phyloP scores from a whole-genome alignment of 371 early-diverging fungal species.

The Parasitella parasitica region DNA sequence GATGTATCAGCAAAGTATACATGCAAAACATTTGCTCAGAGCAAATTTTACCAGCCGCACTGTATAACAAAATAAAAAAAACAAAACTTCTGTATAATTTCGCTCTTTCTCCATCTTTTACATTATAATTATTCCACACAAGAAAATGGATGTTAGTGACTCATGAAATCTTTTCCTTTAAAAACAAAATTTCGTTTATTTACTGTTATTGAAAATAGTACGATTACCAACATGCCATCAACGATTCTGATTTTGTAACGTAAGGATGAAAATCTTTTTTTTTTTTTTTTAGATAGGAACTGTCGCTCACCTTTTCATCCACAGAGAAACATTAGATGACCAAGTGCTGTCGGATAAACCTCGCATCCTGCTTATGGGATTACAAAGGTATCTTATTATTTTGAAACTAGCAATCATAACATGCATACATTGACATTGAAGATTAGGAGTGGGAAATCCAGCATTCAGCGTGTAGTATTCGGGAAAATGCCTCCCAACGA shows the following conservation, averaged over 20 bases:
- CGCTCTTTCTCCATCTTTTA: no score
- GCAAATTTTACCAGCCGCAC: no score
- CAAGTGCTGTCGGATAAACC: conserved; percentile 46
- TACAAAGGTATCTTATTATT: conserved; percentile 51
- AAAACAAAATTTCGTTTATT: no score
- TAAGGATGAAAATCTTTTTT: conserved; percentile 1
- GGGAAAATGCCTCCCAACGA: conserved; percentile 92
- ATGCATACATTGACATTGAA: neutral
- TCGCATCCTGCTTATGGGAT: conserved; percentile 68
- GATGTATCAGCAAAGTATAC: no score
- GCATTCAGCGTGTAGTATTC: conserved; percentile 91
- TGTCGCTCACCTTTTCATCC: neutral
- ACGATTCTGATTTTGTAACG: conserved; percentile 27
- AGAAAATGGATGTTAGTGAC: neutral
- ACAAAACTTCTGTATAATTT: no score
- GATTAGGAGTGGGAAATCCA: conserved; percentile 90
- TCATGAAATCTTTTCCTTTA: neutral
- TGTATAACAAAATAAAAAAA: no score
- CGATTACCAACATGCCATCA: conserved; percentile 6
- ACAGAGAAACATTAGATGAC: conserved; percentile 42
- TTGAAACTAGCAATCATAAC: neutral
- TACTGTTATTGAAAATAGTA: neutral
- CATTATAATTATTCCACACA: neutral
- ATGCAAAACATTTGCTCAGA: no score
- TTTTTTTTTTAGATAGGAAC: no score